Evolutionary conservation across 306 rosid genomes (phyloP).

Genomic region (Ammopiptanthus mongolicus): DNA sequence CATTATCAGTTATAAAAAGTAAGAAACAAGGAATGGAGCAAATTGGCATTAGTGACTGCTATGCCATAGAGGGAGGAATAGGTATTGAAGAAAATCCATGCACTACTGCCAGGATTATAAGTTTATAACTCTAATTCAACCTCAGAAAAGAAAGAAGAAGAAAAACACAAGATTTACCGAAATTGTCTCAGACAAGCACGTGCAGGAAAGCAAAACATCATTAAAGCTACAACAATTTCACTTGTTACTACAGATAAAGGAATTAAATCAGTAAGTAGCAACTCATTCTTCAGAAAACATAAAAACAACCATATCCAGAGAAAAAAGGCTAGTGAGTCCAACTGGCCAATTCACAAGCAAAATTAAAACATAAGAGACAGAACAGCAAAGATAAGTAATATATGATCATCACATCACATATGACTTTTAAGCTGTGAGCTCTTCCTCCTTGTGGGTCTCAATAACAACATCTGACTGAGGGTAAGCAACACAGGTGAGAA

Average conservation of each 20-base stretch:
- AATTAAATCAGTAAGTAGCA: neutral
- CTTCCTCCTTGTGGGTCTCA: conserved; percentile 93
- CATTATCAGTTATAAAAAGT: neutral
- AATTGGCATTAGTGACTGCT: too few species aligned
- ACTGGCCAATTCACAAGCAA: neutral
- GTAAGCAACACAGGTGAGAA: conserved; percentile 77
- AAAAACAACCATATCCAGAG: conserved; percentile 23
- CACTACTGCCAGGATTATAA: neutral
- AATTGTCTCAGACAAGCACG: neutral
- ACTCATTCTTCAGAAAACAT: conserved; percentile 15
- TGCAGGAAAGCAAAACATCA: neutral
- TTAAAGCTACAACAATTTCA: conserved; percentile 15
- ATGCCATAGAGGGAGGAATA: too few species aligned
- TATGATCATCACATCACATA: neutral
- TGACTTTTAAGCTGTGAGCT: conserved; percentile 34
- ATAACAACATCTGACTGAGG: conserved; percentile 47
- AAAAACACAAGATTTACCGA: neutral
- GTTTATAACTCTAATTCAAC: neutral
- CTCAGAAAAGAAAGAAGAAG: neutral
- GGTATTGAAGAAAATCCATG: neutral
- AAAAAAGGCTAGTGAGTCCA: conserved; percentile 5
- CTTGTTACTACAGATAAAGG: conserved; percentile 19
- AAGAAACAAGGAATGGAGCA: neutral
- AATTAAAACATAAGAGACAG: neutral
- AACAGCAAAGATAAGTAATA: neutral